phyloP scores from a whole-genome alignment of 2,329 filamentous ascomycete genomes.

The Ophiosphaerella korrae region DNA sequence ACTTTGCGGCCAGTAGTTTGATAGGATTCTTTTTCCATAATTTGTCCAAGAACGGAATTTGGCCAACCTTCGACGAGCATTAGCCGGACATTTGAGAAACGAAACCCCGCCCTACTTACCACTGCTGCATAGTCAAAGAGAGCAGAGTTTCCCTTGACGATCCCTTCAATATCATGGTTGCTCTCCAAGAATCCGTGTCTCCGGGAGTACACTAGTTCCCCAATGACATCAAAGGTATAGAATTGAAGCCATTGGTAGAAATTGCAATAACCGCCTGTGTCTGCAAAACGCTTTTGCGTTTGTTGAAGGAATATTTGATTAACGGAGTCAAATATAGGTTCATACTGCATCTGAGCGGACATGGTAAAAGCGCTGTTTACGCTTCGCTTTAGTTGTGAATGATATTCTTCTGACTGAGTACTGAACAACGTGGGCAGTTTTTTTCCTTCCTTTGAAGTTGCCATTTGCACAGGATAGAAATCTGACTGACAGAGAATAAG shows the following conservation, averaged over 20 bases:
- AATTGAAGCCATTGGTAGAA: constrained; percentile 5
- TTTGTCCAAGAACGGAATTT: constrained; percentile 4
- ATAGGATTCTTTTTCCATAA: constrained; percentile 8
- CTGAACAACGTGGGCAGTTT: constrained; percentile 34
- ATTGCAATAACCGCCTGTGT: not conserved
- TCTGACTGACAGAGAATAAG: constrained; percentile 55
- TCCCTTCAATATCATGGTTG: constrained; percentile 2
- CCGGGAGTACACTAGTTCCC: constrained; percentile 1
- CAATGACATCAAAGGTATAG: constrained; percentile 9
- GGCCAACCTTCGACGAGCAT: constrained; percentile 4
- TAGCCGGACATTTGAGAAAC: not conserved
- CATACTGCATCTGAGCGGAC: constrained; percentile 36
- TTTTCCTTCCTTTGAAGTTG: constrained; percentile 23
- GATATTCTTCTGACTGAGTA: constrained; percentile 36
- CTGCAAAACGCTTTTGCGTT: not conserved
- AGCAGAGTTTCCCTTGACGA: not conserved
- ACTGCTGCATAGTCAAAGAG: constrained; percentile 1
- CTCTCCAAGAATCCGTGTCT: constrained; percentile 5
- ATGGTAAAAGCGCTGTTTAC: constrained; percentile 49
- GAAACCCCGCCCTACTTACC: not conserved
- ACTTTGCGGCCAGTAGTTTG: not conserved
- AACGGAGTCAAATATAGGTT: constrained; percentile 19
- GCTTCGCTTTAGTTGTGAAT: constrained; percentile 20
- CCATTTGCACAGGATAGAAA: constrained; percentile 19
- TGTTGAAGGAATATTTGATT: constrained; percentile 4